Percentiles rank a stretch among this genome's conserved stretches.
Conservation (phyloP, 306 rosid species). For the Prunus mongolica region DNA sequence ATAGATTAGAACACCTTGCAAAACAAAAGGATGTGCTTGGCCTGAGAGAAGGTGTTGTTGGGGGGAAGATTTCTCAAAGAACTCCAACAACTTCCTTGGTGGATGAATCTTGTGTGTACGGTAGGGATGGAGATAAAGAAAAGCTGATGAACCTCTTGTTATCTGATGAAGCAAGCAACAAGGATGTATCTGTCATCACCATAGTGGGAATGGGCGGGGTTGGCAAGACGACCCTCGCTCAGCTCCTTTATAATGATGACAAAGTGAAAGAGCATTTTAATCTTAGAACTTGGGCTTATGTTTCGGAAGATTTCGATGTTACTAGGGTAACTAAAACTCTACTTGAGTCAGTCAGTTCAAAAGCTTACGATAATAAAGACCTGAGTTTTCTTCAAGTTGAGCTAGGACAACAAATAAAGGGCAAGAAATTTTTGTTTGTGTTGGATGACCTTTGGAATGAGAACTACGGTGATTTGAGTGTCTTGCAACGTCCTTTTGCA, state of each 20-base stretch:
- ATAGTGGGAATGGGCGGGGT: slow-evolving; percentile 1
- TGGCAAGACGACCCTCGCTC: slow-evolving; percentile 10
- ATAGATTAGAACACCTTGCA: neutral
- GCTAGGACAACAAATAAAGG: no score
- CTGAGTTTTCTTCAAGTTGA: no score
- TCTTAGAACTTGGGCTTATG: neutral
- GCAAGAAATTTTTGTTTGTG: no score
- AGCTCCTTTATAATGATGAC: neutral
- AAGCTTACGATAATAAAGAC: no score
- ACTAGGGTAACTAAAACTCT: neutral
- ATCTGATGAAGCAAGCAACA: neutral
- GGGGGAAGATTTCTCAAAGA: neutral
- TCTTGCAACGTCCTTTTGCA: no score
- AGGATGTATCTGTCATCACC: neutral
- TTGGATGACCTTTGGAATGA: no score
- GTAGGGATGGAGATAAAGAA: neutral
- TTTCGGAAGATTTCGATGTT: neutral
- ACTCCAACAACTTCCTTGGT: neutral
- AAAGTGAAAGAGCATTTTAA: neutral
- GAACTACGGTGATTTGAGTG: no score
- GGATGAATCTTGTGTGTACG: neutral
- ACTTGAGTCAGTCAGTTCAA: no score
- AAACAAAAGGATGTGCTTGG: neutral
- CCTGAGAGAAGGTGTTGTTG: neutral
- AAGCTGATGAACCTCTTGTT: neutral